Conservation (phyloP, 2,329 filamentous ascomycete species). For the Cercospora sojina region DNA sequence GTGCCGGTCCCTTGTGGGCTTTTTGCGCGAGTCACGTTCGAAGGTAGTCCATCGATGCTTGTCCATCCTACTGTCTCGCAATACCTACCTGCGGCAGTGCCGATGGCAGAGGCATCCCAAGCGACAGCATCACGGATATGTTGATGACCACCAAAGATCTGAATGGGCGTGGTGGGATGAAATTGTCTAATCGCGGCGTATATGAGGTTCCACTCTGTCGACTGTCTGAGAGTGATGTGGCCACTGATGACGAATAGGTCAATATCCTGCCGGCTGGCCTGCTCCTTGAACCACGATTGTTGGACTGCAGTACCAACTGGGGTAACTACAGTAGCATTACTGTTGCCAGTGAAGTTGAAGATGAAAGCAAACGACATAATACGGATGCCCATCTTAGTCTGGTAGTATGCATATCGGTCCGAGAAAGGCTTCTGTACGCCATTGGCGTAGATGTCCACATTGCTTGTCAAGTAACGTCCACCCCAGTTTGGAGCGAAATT, state of each 20-base stretch:
- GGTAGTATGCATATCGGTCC: constrained; percentile 51
- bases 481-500: constrained; percentile 60
- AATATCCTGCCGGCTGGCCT: constrained; percentile 57
- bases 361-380: constrained; percentile 56
- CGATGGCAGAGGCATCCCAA: constrained; percentile 61
- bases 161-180: constrained; percentile 59
- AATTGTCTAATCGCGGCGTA: constrained; percentile 59
- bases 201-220: constrained; percentile 50
- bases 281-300: constrained; percentile 61
- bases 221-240: constrained; percentile 57
- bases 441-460: constrained; percentile 48
- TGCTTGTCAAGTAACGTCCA: constrained; percentile 55
- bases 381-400: constrained; percentile 48
- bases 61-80: constrained; percentile 69
- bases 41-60: constrained; percentile 60
- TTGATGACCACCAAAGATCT: constrained; percentile 56
- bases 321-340: constrained; percentile 61
- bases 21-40: constrained; percentile 43
- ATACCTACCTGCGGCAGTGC: constrained; percentile 61
- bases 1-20: constrained; percentile 43
- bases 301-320: constrained; percentile 53
- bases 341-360: constrained; percentile 56
- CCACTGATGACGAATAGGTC: constrained; percentile 65
- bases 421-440: constrained; percentile 37
- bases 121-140: constrained; percentile 62